Evolutionary conservation across 306 rosid species (phyloP), one percentile per base, ranked within the genome.

Genomic region (Astragalus glycyphyllos): DNA sequence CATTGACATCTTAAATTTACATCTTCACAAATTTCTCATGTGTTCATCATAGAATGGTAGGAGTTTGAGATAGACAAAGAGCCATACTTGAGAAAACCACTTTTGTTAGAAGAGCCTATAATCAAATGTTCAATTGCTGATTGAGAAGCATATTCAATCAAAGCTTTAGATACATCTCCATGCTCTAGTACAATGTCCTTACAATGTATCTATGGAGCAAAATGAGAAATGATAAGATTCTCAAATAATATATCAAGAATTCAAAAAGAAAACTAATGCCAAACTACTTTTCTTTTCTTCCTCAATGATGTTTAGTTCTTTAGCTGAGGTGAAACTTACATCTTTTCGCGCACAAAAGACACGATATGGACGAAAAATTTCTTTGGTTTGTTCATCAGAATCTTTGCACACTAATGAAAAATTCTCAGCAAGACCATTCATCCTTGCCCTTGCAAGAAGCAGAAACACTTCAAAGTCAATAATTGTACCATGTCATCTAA

Each of bases 301-400:
- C 12, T 66, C 11, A 4, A 76, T 26, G 69, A 63, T 32, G 5
- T 26, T 2, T 26, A 26, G 31, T 26, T 26, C 31, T 26, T 26
- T 26, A 1, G 3, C 31, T 26, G 7, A 35, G 29, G 50, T 3
- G 51, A 35, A 66, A 66, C 92, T 86, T 83, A 95, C 97, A 81
- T 91, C 96, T 72, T 91, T 95, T 4, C 97, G 81, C n/a, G 90
- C 87, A 66, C 96, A 95, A 34, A 84, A 95, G 61, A 92, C 90
- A 6, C 96, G 95, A 60, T 87, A 95, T 42, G 97, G 92, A 15
- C 79, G 87, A 53, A 95, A 84, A 79, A 95, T 10, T 23, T 91
- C 96, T 72, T 40, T 87, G 68, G 89, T 59, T 4, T 59, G 84
- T 0, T 84, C 57, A 73, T 95, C 96, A 31, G 80, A 81, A 2